A percentile compares a stretch with the other conserved stretches of the same genome.
These are phyloP conservation scores for Clavaria fumosa DNA, from an alignment of 768 basidiomycete species.

Conservation along the genomic window DNA sequence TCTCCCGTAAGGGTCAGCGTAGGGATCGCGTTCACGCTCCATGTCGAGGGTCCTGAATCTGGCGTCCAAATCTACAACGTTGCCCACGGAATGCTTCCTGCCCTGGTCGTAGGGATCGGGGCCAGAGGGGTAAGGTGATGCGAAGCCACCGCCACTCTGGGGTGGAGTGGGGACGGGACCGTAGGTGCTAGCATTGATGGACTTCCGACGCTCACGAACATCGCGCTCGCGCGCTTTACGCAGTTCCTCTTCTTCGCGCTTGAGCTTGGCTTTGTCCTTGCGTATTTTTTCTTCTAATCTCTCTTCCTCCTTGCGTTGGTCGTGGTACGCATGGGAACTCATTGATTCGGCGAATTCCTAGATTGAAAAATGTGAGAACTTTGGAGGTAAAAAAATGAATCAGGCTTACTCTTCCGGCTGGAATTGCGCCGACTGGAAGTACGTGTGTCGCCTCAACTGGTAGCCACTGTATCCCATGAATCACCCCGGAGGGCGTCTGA, in stretches of 20 bases:
- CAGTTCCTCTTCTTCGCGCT: conserved; percentile 35
- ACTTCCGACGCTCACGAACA: conserved; percentile 20
- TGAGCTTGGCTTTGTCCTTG: conserved; percentile 35
- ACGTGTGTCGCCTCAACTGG: conserved; percentile 55
- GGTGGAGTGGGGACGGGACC: conserved; percentile 20
- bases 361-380: conserved; percentile 3
- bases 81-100: conserved; percentile 2
- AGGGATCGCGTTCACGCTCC: conserved; percentile 17
- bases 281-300: conserved; percentile 28
- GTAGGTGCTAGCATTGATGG: conserved; percentile 45
- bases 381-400: conserved; percentile 3
- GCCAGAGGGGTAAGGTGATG: conserved; percentile 11
- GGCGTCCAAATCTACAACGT: conserved; percentile 15
- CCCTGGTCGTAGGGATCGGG: background rate
- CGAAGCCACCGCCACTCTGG: conserved; percentile 15
- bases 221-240: conserved; percentile 44
- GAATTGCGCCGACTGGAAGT: conserved; percentile 42
- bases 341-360: conserved; percentile 44
- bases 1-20: background rate
- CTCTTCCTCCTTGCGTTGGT: conserved; percentile 30
- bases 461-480: conserved; percentile 52
- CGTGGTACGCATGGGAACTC: conserved; percentile 25
- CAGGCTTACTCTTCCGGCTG: conserved; percentile 36
- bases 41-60: conserved; percentile 11
- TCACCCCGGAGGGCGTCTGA: conserved; percentile 50